Percentiles rank a stretch among this genome's conserved stretches.
Evolutionary conservation across 352 stramenopile genomes (phyloP).

Genomic region (Phytopythium mirpurense): DNA sequence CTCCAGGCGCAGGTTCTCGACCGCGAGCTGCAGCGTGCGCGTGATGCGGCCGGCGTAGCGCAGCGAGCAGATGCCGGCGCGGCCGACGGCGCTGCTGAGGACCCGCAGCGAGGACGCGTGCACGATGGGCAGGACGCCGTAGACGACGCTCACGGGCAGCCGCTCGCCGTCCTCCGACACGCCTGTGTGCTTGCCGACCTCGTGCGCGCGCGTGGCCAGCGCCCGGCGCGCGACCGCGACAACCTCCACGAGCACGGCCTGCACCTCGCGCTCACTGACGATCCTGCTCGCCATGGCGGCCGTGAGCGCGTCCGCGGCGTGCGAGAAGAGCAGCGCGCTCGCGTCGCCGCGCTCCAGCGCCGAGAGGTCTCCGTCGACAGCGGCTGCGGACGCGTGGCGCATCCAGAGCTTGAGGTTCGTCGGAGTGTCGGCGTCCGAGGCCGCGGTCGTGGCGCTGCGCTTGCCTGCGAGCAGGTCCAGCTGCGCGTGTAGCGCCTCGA

Average conservation of each 20-base stretch:
- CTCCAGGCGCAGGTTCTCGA: conserved; percentile 26
- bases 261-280: conserved; percentile 74
- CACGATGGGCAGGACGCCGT: conserved; percentile 53
- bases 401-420: conserved; percentile 62
- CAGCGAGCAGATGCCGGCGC: conserved; percentile 52
- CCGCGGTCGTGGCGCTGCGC: conserved; percentile 12
- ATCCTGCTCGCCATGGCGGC: conserved; percentile 38
- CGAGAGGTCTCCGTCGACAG: conserved; percentile 16
- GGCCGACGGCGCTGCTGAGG: conserved; percentile 36
- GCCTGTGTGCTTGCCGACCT: conserved; percentile 77
- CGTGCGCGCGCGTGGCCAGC: conserved; percentile 53
- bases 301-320: conserved; percentile 32
- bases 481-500: conserved; percentile 60
- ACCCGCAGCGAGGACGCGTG: conserved; percentile 38
- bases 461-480: conserved; percentile 65
- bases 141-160: conserved; percentile 67
- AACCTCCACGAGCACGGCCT: conserved; percentile 53
- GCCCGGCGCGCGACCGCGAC: conserved; percentile 52
- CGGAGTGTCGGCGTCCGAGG: conserved; percentile 5
- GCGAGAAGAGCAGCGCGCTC: conserved; percentile 31
- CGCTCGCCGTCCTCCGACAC: conserved; percentile 76
- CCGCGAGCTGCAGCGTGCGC: conserved; percentile 52
- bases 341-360: conserved; percentile 57
- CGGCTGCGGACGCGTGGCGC: conserved; percentile 28
- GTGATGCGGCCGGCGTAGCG: conserved; percentile 64